These are phyloP conservation scores for Nymphaea colorata DNA, from an alignment of 164 flowering plant genomes.

Conservation along the genomic window DNA sequence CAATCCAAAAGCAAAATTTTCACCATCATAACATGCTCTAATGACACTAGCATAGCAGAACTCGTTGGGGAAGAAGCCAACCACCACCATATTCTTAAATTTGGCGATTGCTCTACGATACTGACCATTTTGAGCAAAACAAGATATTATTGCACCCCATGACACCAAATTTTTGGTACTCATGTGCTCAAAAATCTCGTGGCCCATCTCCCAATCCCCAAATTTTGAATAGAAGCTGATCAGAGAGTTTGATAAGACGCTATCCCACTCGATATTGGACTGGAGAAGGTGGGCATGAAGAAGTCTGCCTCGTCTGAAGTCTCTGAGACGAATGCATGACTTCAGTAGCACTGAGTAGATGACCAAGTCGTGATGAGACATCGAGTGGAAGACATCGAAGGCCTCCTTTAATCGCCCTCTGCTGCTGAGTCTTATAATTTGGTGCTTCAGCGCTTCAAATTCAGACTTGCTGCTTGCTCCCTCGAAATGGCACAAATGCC, in stretches of 20 bases:
- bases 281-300: slow-evolving; percentile 34
- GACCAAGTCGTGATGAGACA: slow-evolving; percentile 35
- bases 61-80: slow-evolving; percentile 50
- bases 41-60: slow-evolving; percentile 54
- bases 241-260: slow-evolving; percentile 41
- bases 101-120: slow-evolving; percentile 26
- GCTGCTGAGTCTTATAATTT: slow-evolving; percentile 32
- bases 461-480: too few relatives aligned
- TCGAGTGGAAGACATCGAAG: slow-evolving; percentile 42
- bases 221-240: slow-evolving; percentile 62
- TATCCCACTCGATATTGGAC: slow-evolving; percentile 35
- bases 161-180: slow-evolving; percentile 46
- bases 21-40: slow-evolving; percentile 44
- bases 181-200: slow-evolving; percentile 38
- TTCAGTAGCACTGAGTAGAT: slow-evolving; percentile 63
- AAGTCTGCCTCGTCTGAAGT: slow-evolving; percentile 42
- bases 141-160: slow-evolving; percentile 75
- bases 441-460: slow-evolving; percentile 26
- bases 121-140: slow-evolving; percentile 37
- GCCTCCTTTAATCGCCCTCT: slow-evolving; percentile 37
- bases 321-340: slow-evolving; percentile 48
- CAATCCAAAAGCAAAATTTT: slow-evolving; percentile 26
- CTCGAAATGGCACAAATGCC: too few relatives aligned
- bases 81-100: slow-evolving; percentile 44
- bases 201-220: slow-evolving; percentile 38